phyloP scores from a whole-genome alignment of 306 rosid genomes.

The Vigna trinervia region DNA sequence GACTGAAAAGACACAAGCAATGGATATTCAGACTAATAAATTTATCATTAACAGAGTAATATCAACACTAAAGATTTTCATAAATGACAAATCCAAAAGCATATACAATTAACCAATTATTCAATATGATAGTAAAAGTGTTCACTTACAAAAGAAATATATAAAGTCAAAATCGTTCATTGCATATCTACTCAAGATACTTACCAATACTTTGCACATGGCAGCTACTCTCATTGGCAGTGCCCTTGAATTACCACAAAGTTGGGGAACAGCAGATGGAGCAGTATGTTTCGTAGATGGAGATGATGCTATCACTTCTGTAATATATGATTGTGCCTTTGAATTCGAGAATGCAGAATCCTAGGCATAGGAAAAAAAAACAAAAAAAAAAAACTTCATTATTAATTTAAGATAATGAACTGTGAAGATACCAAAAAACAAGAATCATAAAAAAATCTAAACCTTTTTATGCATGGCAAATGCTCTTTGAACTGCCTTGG shows the following conservation, averaged over 20 bases:
- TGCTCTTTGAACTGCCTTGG: slow-evolving; percentile 78
- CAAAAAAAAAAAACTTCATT: slow-evolving; percentile 1
- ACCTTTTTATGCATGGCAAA: slow-evolving; percentile 67
- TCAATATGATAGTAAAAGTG: slow-evolving; percentile 3
- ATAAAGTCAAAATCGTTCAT: not conserved
- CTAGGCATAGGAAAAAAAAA: slow-evolving; percentile 44
- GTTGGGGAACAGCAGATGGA: slow-evolving; percentile 64
- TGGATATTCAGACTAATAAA: not conserved
- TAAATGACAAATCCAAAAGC: not conserved
- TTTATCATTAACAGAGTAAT: not conserved
- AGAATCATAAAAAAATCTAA: slow-evolving; percentile 33
- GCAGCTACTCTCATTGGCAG: slow-evolving; percentile 76
- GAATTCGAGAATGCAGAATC: slow-evolving; percentile 70
- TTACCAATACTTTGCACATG: slow-evolving; percentile 79
- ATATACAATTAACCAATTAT: slow-evolving; percentile 7
- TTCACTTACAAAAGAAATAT: not conserved
- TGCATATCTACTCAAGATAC: slow-evolving; percentile 37
- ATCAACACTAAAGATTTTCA: slow-evolving; percentile 2
- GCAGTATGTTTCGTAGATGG: slow-evolving; percentile 50
- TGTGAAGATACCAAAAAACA: not conserved
- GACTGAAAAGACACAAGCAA: not conserved
- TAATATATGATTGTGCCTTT: slow-evolving; percentile 60
- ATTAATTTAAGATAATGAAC: slow-evolving; percentile 5
- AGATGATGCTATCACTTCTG: slow-evolving; percentile 66
- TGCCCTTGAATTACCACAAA: slow-evolving; percentile 53